Evolutionary conservation across 495 filamentous ascomycete genomes (phyloP), one percentile per base, ranked within the genome.

Genomic region (Penicillium alfredii): DNA sequence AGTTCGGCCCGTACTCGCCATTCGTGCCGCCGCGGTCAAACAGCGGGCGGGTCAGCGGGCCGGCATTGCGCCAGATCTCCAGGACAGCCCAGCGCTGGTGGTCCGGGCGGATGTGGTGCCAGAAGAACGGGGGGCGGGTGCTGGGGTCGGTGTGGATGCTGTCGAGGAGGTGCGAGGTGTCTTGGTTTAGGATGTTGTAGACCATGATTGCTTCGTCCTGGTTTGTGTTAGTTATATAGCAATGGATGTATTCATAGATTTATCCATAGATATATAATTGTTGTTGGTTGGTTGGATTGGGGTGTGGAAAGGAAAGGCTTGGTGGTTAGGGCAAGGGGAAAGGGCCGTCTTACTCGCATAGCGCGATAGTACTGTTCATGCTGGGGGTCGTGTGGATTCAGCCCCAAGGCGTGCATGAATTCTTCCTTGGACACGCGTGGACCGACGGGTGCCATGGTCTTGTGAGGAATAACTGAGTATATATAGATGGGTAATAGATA

Each of bases 1-100:
- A 78, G 40, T 78, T 78, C 6, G 70, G 69, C 7, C 66, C 71
- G 26, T 65, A 58, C 44, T 69, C 64, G 32, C 63, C 64, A 14
- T 44, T 49, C 0, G 62, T 64, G 3, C 42, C 44, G 8, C 68
- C 70, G 8, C 42, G 49, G 11, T 64, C 60, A 36, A 72, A 73
- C 1, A 64, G 41, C 1, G 47, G 42, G 0, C 58, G 50, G n/a
- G 66, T 71, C 8, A 56, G 40, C 1, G 61, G 49, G 1, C 49
- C 49, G 0, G 69, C 57, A 19, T 55, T 63, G 11, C 40, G 50
- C 41, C 61, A 65, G 35, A 71, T 68, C 41, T 61, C 53, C 32
- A 55, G 48, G 45, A 70, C 55, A n/a, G 53, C 51, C 55, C 55
- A 58, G 34, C 63, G 51, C 50, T 70, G 58, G 16, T 53, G 53